phyloP scores from a whole-genome alignment of 345 rosid species.

The Streptanthus diversifolius region DNA sequence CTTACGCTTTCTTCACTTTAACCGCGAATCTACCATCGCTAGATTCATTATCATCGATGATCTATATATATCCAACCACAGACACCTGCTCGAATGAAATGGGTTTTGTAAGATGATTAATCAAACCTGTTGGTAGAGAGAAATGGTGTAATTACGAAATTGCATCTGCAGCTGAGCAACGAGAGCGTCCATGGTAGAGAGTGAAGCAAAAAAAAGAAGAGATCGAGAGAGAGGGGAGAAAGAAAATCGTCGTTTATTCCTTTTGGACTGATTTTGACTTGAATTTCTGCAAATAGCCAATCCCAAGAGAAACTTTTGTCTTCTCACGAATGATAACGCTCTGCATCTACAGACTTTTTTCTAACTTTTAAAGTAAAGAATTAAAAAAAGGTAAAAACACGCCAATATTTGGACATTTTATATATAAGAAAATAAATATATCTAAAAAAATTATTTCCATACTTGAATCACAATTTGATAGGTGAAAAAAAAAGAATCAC shows the following conservation, averaged over 20 bases:
- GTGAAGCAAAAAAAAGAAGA: not conserved
- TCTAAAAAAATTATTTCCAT: not conserved
- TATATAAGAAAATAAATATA: not conserved
- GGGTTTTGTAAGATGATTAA: not conserved
- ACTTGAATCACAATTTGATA: not conserved
- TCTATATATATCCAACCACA: not conserved
- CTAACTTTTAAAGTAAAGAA: not conserved
- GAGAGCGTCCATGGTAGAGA: slow-evolving; percentile 23
- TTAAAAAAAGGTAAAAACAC: not conserved
- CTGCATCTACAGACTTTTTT: not conserved
- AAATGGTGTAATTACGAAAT: slow-evolving; percentile 24
- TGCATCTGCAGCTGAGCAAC: slow-evolving; percentile 29
- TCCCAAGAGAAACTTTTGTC: slow-evolving; percentile 9
- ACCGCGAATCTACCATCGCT: not conserved
- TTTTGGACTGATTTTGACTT: slow-evolving; percentile 13
- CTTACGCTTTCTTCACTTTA: not conserved
- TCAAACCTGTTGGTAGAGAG: slow-evolving; percentile 35
- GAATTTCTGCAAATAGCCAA: slow-evolving; percentile 20
- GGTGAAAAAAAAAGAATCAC: too few species aligned
- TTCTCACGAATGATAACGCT: slow-evolving; percentile 5
- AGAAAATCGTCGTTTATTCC: not conserved
- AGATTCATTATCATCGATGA: not conserved
- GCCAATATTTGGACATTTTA: not conserved
- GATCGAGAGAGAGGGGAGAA: slow-evolving; percentile 7
- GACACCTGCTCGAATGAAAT: not conserved